A percentile compares a stretch with the other conserved stretches of the same genome.
phyloP scores from a whole-genome alignment of 2,329 filamentous ascomycete genomes.

The Exophiala dermatitidis region DNA sequence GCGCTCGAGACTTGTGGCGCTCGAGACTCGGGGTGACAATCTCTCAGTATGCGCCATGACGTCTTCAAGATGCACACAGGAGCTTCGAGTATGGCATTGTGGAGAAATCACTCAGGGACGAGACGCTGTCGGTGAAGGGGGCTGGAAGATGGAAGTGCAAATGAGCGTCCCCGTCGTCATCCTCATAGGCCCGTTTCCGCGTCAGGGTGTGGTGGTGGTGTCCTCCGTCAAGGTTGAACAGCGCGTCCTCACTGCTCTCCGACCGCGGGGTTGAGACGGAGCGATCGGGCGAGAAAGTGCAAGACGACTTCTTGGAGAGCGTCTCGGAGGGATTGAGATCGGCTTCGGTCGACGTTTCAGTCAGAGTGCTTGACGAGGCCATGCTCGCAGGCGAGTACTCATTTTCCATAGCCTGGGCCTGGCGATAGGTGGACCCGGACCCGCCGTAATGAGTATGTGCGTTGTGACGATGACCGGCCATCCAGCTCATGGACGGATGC shows the following conservation, averaged over 20 bases:
- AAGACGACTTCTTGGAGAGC: slow-evolving; percentile 17
- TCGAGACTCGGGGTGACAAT: not conserved
- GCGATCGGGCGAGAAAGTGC: slow-evolving; percentile 17
- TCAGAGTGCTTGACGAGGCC: slow-evolving; percentile 16
- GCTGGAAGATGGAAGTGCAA: slow-evolving; percentile 10
- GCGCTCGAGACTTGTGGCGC: not conserved
- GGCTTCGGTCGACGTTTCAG: slow-evolving; percentile 13
- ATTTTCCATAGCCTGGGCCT: slow-evolving; percentile 5
- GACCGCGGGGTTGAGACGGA: slow-evolving; percentile 22
- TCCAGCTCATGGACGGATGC: slow-evolving; percentile 16
- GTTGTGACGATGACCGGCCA: slow-evolving; percentile 13
- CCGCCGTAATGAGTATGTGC: slow-evolving; percentile 18
- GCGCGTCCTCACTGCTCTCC: slow-evolving; percentile 19
- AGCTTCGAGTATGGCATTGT: slow-evolving; percentile 20
- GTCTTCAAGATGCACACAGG: slow-evolving; percentile 24
- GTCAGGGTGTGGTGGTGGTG: not conserved
- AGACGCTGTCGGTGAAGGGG: slow-evolving; percentile 15
- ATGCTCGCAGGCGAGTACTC: slow-evolving; percentile 17
- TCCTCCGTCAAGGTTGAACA: slow-evolving; percentile 10
- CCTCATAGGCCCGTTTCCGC: slow-evolving; percentile 22
- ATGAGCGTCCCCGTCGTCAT: slow-evolving; percentile 18
- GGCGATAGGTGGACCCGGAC: slow-evolving; percentile 19
- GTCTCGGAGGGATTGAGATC: slow-evolving; percentile 13
- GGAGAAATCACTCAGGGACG: slow-evolving; percentile 18
- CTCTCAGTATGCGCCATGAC: not conserved